phyloP scores from a whole-genome alignment of 164 flowering plant genomes.

The Aristolochia fimbriata region DNA sequence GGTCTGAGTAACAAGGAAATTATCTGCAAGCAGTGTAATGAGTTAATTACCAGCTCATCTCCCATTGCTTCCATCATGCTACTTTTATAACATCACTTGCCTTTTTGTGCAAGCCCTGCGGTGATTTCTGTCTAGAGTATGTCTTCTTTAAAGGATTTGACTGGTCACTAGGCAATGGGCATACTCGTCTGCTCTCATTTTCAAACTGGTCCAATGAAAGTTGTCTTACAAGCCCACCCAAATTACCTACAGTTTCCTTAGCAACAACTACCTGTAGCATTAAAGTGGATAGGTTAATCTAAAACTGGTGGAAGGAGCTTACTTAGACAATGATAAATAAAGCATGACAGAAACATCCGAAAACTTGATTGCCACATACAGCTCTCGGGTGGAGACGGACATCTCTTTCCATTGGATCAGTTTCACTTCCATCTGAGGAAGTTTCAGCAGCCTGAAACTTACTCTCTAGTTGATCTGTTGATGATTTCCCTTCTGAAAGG shows the following conservation, averaged over 20 bases:
- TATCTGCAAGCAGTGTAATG: conserved; percentile 37
- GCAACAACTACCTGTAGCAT: conserved; percentile 88
- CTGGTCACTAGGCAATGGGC: conserved; percentile 51
- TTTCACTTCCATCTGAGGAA: conserved; percentile 66
- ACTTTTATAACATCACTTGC: conserved; percentile 22
- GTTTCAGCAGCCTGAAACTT: conserved; percentile 48
- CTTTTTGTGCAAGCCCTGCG: conserved; percentile 92
- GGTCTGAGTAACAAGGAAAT: conserved; percentile 81
- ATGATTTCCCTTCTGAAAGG: conserved; percentile 15
- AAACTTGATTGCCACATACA: conserved; percentile 36
- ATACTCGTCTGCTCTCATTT: conserved; percentile 93
- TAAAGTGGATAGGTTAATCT: not conserved
- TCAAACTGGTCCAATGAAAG: conserved; percentile 95
- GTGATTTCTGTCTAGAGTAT: conserved; percentile 66
- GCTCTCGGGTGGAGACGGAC: conserved; percentile 98
- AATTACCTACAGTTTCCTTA: conserved; percentile 85
- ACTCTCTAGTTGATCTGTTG: conserved; percentile 36
- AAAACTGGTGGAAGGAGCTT: too few relatives aligned
- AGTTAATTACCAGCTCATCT: not conserved
- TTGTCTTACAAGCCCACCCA: conserved; percentile 95
- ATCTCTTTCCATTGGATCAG: conserved; percentile 40
- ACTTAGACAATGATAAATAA: too few relatives aligned
- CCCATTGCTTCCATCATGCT: not conserved
- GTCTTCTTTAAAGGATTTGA: conserved; percentile 57
- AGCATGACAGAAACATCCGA: too few relatives aligned